These are phyloP conservation scores for Tricholoma sp. DNA, from an alignment of 768 basidiomycete species.

Conservation along the genomic window DNA sequence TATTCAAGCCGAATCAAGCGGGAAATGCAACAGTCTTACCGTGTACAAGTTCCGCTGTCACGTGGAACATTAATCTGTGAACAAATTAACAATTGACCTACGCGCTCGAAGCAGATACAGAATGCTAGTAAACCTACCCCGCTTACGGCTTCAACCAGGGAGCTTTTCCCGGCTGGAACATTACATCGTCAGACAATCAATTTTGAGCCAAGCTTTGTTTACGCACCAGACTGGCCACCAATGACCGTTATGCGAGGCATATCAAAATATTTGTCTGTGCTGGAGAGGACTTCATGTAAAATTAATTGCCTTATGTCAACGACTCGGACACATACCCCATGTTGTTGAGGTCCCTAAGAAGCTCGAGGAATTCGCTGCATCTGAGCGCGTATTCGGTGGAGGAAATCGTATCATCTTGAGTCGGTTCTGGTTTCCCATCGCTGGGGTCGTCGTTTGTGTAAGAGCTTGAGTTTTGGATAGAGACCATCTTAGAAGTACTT, in stretches of 20 bases:
- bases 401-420: background rate
- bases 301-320: background rate
- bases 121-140: no score
- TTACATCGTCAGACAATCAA: no score
- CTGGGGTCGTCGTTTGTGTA: background rate
- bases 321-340: constrained; percentile 35
- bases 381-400: constrained; percentile 19
- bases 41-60: constrained; percentile 56
- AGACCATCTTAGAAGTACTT: background rate
- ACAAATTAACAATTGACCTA: no score
- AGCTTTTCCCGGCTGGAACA: no score
- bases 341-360: constrained; percentile 32
- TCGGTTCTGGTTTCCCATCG: background rate
- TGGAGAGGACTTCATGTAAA: constrained; percentile 11
- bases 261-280: no score
- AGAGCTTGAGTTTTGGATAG: background rate
- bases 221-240: no score
- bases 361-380: constrained; percentile 33
- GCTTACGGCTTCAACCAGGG: no score
- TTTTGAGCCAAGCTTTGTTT: no score
- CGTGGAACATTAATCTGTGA: constrained; percentile 60
- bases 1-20: background rate
- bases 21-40: no score
- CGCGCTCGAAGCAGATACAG: no score
- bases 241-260: no score